phyloP scores from a whole-genome alignment of 352 stramenopile genomes.

The Discostella stelligera region DNA sequence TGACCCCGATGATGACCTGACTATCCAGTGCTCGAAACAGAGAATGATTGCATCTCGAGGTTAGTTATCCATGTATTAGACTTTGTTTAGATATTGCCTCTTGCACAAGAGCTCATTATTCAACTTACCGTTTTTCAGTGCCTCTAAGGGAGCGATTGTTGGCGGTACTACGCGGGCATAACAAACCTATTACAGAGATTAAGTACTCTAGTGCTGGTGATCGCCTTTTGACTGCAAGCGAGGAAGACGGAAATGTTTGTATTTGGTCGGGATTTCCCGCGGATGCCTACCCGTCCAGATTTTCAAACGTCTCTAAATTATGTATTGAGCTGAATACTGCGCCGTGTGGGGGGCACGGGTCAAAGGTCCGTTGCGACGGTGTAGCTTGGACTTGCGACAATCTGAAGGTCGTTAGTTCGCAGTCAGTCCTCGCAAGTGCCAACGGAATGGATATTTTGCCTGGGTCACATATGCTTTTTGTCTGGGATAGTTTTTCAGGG shows the following conservation, averaged over 20 bases:
- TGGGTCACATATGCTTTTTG: conserved; percentile 66
- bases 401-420: conserved; percentile 83
- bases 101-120: background rate
- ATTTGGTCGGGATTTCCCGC: conserved; percentile 77
- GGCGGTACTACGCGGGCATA: conserved; percentile 85
- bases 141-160: conserved; percentile 49
- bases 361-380: conserved; percentile 70
- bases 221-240: conserved; percentile 90
- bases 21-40: background rate
- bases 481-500: conserved; percentile 73
- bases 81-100: background rate
- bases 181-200: conserved; percentile 91
- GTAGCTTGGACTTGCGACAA: conserved; percentile 84
- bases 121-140: conserved; percentile 15
- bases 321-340: conserved; percentile 40
- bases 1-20: conserved; percentile 3
- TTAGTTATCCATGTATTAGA: conserved; percentile 10
- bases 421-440: conserved; percentile 74
- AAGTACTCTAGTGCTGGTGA: conserved; percentile 89
- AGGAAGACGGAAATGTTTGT: conserved; percentile 88
- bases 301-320: conserved; percentile 46
- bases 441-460: conserved; percentile 57
- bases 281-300: conserved; percentile 18
- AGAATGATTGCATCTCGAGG: conserved; percentile 6
- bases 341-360: conserved; percentile 2